Base-by-base conservation (phyloP, 352 stramenopile species). In the Pythium aristosporum region DNA sequence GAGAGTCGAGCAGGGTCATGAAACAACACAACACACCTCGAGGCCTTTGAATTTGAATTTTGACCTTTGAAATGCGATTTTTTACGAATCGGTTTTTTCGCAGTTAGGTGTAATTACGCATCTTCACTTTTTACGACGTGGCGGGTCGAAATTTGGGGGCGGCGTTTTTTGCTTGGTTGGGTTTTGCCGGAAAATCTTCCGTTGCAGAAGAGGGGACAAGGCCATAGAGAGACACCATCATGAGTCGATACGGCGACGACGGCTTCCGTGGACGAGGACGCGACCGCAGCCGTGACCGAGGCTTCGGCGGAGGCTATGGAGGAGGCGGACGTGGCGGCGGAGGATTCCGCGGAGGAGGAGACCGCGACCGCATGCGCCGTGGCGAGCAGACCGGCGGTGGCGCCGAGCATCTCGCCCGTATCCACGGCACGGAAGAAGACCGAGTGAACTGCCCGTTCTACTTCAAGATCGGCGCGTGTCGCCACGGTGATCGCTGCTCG, bases 381-480 rank as follows among this genome's bases (percentile, higher is more conserved):
- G 74, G 73, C 8, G 86, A 94, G 28, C 77, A 85, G 65, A 88
- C 77, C 42, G 87, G 87, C 37, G 91, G 89, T 20, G 90, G 89
- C 18, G 97, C 97, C 20, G 94, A 98, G 63, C 94, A 99, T 79
- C 82, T 99, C 49, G 96, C 97, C 41, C 85, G 96, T 42, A 99
- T 99, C 69, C 96, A 99, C 79, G 97, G 97, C 37, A 99, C 96
- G 12, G 97, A 99, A 75, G 97, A 99, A 74, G 86, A 96, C 67
- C 85, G 85, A 41, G 92, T 99, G 48, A 99, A 99, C 80, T 99
- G 98, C 77, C 97, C 98, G 50, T 99, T 99, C 77, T 99, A 99
- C 79, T 99, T 99, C 80, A 99, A 99, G 87, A 99, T 99, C 51
- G 98, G 98, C 36, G 97, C 97, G 25, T 99, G 98, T 71, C 88